Percentiles rank a stretch among this genome's conserved stretches.
phyloP scores from a whole-genome alignment of 768 basidiomycete species.

The Tricholomella constricta region DNA sequence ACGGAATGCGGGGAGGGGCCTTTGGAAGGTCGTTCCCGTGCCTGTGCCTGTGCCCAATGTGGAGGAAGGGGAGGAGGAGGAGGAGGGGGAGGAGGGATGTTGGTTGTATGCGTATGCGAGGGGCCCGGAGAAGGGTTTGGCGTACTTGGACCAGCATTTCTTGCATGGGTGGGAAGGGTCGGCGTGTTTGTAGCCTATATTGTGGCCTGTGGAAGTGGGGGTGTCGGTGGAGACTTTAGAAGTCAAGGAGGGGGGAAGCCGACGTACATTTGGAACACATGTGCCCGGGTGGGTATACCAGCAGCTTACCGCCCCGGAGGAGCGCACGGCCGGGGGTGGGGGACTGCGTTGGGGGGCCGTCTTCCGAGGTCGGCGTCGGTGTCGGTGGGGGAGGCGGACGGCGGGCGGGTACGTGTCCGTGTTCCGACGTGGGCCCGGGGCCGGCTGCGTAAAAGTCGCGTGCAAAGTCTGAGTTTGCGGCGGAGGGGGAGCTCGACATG shows the following conservation, averaged over 20 bases:
- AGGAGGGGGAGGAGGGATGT: slow-evolving; percentile 8
- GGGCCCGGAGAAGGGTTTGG: slow-evolving; percentile 60
- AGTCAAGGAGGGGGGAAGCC: background rate
- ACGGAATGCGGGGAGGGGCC: slow-evolving; percentile 33
- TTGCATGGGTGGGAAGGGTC: slow-evolving; percentile 71
- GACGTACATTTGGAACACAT: slow-evolving; percentile 68
- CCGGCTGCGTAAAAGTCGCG: slow-evolving; percentile 63
- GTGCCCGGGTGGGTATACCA: slow-evolving; percentile 70
- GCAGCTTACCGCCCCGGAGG: slow-evolving; percentile 56
- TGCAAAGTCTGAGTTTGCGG: slow-evolving; percentile 54
- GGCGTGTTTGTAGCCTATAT: slow-evolving; percentile 71
- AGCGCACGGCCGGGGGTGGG: slow-evolving; percentile 72
- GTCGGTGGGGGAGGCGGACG: background rate
- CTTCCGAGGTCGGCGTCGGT: background rate
- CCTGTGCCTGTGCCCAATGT: background rate
- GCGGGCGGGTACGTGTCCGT: too few species aligned
- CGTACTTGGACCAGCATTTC: slow-evolving; percentile 75
- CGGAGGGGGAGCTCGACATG: slow-evolving; percentile 7
- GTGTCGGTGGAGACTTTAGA: background rate
- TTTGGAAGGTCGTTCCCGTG: slow-evolving; percentile 31
- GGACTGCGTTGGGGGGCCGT: slow-evolving; percentile 57
- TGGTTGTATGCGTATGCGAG: slow-evolving; percentile 50
- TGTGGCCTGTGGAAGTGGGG: slow-evolving; percentile 50
- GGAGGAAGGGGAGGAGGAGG: background rate
- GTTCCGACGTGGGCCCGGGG: slow-evolving; percentile 22